Conservation (phyloP, 2,329 filamentous ascomycete genomes). For the Aspergillus sp. region DNA sequence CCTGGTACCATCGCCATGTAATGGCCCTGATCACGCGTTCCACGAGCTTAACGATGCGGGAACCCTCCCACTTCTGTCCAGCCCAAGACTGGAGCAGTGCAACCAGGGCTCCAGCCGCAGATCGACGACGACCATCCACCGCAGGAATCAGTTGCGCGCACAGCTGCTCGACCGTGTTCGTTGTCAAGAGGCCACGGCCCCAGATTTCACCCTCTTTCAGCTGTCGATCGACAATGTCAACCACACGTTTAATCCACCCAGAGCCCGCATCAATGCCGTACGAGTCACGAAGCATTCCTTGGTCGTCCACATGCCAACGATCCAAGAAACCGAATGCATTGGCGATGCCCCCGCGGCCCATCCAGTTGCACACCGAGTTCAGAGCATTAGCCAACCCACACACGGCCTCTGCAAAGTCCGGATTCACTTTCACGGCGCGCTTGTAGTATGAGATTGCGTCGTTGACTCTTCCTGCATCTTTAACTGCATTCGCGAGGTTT, state of each 20-base stretch:
- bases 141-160: constrained; percentile 47
- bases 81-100: constrained; percentile 60
- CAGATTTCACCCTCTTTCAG: constrained; percentile 81
- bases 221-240: constrained; percentile 86
- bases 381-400: constrained; percentile 92
- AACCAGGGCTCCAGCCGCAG: constrained; percentile 31
- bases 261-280: constrained; percentile 60
- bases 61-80: constrained; percentile 81
- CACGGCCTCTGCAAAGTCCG: constrained; percentile 94
- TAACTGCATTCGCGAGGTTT: constrained; percentile 95
- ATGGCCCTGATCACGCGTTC: constrained; percentile 79
- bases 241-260: constrained; percentile 86
- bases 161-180: constrained; percentile 54
- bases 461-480: constrained; percentile 87
- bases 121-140: constrained; percentile 25
- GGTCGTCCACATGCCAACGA: constrained; percentile 88
- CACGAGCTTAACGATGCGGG: constrained; percentile 75
- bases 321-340: constrained; percentile 73
- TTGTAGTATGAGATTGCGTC: constrained; percentile 93
- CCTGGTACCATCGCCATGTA: constrained; percentile 84
- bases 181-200: constrained; percentile 71
- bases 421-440: constrained; percentile 85
- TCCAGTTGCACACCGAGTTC: constrained; percentile 96
- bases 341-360: constrained; percentile 80
- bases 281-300: constrained; percentile 78